Base-by-base conservation (phyloP, 2,329 filamentous ascomycete genomes). In the Ascochyta viciae-villosae region DNA sequence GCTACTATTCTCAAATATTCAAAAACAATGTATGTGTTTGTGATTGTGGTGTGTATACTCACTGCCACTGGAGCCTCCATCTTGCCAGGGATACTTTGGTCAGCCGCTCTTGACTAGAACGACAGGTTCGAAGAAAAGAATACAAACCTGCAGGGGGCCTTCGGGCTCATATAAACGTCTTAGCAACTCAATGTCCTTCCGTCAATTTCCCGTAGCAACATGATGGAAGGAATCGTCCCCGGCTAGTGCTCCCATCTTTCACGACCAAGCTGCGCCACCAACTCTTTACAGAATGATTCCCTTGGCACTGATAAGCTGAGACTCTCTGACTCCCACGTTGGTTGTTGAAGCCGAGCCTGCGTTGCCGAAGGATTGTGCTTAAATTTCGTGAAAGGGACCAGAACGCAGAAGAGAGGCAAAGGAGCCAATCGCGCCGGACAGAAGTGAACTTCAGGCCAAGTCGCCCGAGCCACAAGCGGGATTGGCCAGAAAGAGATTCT, bases 271-370 rank as follows among this genome's bases (percentile, higher is more conserved):
- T 46, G 51, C 50, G 39, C 68, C 63, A 61, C 68, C 61, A 58
- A 50, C 42, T 54, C 50, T 54, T 52, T 52, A 40, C 48, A 58
- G 42, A 31, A 42, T 51, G 34, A 51, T 61, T 54, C 50, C 24
- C 70, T 73, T 72, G 68, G 70, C 68, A 68, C 63, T 67, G 70
- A 73, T 73, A 73, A 73, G 70, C 54, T 58, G 41, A 47, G 27
- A 6, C 33, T 45, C 31, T 39, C 37, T 29, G 35, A 16, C 33
- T 57, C 49, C 63, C 55, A 57, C 57, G 45, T 51, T 57, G 44
- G 50, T 38, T 52, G 33, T 53, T 31, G 31, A 47, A 52, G 56
- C 60, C 58, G 54, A 57, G 52, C 45, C 24, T 48, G 45, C 13
- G 22, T 50, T 52, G 50, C 50, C 48, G 50, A 58, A 57, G 45